Conservation (phyloP, 495 filamentous ascomycete species). For the Endocarpon pusillum region DNA sequence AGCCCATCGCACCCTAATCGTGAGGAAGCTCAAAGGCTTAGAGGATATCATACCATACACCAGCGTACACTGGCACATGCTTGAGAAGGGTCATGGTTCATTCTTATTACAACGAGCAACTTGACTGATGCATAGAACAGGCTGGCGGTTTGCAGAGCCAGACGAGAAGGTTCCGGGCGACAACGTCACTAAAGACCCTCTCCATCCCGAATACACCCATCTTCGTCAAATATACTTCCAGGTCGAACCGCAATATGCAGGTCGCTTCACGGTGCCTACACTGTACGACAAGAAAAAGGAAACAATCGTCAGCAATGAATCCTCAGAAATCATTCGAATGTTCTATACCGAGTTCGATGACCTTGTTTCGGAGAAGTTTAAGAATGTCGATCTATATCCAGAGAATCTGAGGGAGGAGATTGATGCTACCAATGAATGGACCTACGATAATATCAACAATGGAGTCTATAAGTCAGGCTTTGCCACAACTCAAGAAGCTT, state of each 20-base stretch:
- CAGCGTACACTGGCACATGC: slow-evolving; percentile 51
- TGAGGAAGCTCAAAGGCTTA: slow-evolving; percentile 47
- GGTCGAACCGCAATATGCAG: slow-evolving; percentile 39
- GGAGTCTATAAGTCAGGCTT: slow-evolving; percentile 69
- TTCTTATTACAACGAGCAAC: background rate
- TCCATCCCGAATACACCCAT: slow-evolving; percentile 36
- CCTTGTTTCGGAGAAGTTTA: slow-evolving; percentile 37
- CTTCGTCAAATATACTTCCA: slow-evolving; percentile 44
- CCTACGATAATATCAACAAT: slow-evolving; percentile 73
- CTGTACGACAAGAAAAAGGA: slow-evolving; percentile 46
- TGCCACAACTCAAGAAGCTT: slow-evolving; percentile 60
- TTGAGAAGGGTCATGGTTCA: slow-evolving; percentile 31
- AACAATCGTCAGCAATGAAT: slow-evolving; percentile 40
- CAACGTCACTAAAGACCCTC: slow-evolving; percentile 32
- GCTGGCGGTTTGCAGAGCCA: slow-evolving; percentile 64
- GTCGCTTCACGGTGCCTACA: slow-evolving; percentile 44
- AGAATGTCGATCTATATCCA: slow-evolving; percentile 48
- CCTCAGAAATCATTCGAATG: slow-evolving; percentile 49
- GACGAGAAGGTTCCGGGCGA: slow-evolving; percentile 45
- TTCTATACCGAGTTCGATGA: slow-evolving; percentile 60
- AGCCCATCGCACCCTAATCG: slow-evolving; percentile 52
- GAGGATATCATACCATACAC: slow-evolving; percentile 49
- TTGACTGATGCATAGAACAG: slow-evolving; percentile 14
- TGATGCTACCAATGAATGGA: slow-evolving; percentile 64
- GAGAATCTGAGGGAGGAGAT: slow-evolving; percentile 40